Evolutionary conservation across 2,329 filamentous ascomycete species (phyloP).

Genomic region (Aspergillus pseudoterreus): DNA sequence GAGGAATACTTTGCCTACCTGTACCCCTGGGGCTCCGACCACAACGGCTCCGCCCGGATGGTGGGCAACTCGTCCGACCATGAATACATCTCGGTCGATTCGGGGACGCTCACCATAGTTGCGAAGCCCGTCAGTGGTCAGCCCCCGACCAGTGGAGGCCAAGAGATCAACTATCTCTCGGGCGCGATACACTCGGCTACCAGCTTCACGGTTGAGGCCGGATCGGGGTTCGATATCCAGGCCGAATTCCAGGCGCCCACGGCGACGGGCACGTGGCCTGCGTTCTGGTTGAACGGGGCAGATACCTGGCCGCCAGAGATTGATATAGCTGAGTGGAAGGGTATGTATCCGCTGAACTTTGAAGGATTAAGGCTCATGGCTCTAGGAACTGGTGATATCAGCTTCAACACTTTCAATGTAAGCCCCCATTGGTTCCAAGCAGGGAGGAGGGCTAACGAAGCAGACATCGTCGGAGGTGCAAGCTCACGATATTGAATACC

Average conservation of each 20-base stretch:
- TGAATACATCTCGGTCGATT: slow-evolving; percentile 41
- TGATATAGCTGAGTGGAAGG: slow-evolving; percentile 61
- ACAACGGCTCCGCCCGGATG: slow-evolving; percentile 59
- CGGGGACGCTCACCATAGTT: slow-evolving; percentile 46
- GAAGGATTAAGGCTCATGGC: background rate
- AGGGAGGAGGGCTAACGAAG: background rate
- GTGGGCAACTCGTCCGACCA: slow-evolving; percentile 26
- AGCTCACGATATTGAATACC: slow-evolving; percentile 49
- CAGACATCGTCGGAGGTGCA: slow-evolving; percentile 44
- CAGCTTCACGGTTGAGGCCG: slow-evolving; percentile 36
- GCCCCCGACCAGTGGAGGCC: slow-evolving; percentile 19
- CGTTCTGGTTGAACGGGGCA: slow-evolving; percentile 57
- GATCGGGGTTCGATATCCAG: slow-evolving; percentile 38
- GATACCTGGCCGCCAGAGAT: slow-evolving; percentile 58
- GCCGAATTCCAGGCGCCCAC: slow-evolving; percentile 39
- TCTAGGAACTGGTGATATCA: slow-evolving; percentile 28
- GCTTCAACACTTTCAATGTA: slow-evolving; percentile 23
- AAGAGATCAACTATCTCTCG: slow-evolving; percentile 50
- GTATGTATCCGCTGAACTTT: slow-evolving; percentile 17
- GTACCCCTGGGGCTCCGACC: slow-evolving; percentile 57
- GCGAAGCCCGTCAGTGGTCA: slow-evolving; percentile 42
- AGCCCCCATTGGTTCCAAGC: background rate
- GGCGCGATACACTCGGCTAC: slow-evolving; percentile 46
- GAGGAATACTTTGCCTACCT: slow-evolving; percentile 49
- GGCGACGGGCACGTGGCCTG: slow-evolving; percentile 52